Evolutionary conservation across 148 eudicot species (phyloP), one percentile per base, ranked within the genome.

Genomic region (Amaranthus cruentus): DNA sequence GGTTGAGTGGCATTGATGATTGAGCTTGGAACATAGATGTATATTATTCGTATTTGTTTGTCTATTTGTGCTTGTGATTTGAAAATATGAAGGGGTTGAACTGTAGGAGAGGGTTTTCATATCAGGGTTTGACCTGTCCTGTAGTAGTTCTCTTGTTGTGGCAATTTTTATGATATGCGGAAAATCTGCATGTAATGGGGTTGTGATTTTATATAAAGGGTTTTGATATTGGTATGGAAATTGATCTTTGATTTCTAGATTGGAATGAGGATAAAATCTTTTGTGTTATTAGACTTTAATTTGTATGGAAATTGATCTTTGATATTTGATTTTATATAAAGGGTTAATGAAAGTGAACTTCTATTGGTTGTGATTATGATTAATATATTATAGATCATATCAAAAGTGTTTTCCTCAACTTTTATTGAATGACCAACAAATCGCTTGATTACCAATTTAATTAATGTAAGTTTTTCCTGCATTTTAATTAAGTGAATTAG

Each of bases 31-130:
- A 15, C 6, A 1, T 67, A 67, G 44, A 21, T 60, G 18, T 15
- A 67, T 15, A 67, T 67, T 49, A 4, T 11, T 67, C 7, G 0
- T 50, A 28, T 2, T 48, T 50, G 56, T 9, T 51, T 21, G 42
- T 66, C 7, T 9, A 67, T 50, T 67, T 55, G n/a, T 67, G 70
- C 7, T 67, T 47, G 50, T 21, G 46, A 21, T n/a, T 67, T 50
- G 8, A 67, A n/a, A 50, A 4, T 13, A 18, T 1, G 12, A 8
- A 4, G 44, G 44, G 9, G 0, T 18, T 60, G 63, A 8, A 6
- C 21, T 50, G 44, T 14, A 43, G 13, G 12, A 66, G 54, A 46
- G 2, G 70, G 46, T 43, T 67, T 18, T 21, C 21, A 55, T 67
- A 4, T 12, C 44, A 48, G 5, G 55, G 46, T 18, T 67, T 67